Base-by-base conservation (phyloP, 805 yeast species). In the Zygoascus flipseniorum region DNA sequence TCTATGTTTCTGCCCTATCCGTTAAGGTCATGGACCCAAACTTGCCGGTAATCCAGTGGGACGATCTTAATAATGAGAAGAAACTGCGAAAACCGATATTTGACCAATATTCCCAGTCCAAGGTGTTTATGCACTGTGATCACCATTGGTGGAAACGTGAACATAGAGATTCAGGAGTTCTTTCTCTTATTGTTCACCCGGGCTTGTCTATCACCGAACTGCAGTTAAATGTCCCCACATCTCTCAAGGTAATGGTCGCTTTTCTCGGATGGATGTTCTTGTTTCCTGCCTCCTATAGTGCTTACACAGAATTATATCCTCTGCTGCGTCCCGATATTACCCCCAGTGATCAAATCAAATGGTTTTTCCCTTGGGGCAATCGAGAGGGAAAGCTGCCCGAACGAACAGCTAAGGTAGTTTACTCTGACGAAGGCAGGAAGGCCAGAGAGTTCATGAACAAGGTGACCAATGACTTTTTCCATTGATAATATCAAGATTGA, bases 221-320 rank as follows among this genome's bases (percentile, higher is more conserved):
- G 32, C 60, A 60, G 41, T 66, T 74, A 52, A 53, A 64, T 47
- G n/a, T 56, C 8, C 45, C 52, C 5, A 16, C 28, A 9, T 14
- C 50, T 8, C 26, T 52, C 8, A 26, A 42, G 31, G 44, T 18
- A 16, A 23, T 54, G 5, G 8, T 52, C 28, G 26, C 31, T 39
- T 4, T 11, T 20, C 8, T 61, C 37, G 26, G 55, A 14, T 51
- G 63, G 44, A 58, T 58, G 5, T 51, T 66, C 4, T 58, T 58
- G 45, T 66, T 65, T 43, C 60, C 31, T 9, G 41, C 49, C 8
- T 2, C 61, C 6, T 67, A 67, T 43, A 81, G 81, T 11, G 76
- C 79, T 1, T 68, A 72, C 52, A 61, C 79, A 8, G 77, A 72
- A 56, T 60, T 75, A 18, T 75, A 62, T 56, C 79, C 74, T 2